phyloP scores from a whole-genome alignment of 257 asterid genomes.

The Fraxinus pennsylvanica region DNA sequence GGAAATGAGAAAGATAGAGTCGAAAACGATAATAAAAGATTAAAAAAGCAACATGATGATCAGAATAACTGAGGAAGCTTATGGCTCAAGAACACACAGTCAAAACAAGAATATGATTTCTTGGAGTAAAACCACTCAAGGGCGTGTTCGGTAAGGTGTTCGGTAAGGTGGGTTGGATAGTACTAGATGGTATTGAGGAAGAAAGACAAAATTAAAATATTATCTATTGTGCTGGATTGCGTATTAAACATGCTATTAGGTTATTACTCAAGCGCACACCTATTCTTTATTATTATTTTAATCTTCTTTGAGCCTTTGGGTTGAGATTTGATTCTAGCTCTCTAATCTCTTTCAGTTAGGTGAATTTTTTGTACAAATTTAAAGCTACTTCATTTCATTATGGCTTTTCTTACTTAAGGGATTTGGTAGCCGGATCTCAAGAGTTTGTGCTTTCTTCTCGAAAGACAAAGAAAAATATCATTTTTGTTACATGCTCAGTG shows the following conservation, averaged over 20 bases:
- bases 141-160: too few species aligned
- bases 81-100: constrained; percentile 10
- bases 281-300: background rate
- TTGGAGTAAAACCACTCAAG: constrained; percentile 13
- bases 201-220: too few species aligned
- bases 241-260: background rate
- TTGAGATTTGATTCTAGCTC: background rate
- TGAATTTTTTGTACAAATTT: constrained; percentile 10
- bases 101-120: constrained; percentile 17
- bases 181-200: background rate
- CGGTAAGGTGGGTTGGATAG: background rate
- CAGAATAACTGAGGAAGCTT: constrained; percentile 10
- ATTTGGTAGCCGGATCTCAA: background rate
- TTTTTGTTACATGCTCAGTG: background rate
- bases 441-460: background rate
- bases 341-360: background rate
- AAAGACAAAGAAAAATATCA: background rate
- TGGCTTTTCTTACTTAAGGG: background rate
- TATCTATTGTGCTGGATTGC: background rate
- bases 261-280: background rate
- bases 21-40: constrained; percentile 12
- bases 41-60: background rate
- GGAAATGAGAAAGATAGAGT: background rate
- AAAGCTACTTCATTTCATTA: background rate
- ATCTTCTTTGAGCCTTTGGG: background rate